Conservation (phyloP, 176 grass and related monocot species). For the Saccharum officinarum region DNA sequence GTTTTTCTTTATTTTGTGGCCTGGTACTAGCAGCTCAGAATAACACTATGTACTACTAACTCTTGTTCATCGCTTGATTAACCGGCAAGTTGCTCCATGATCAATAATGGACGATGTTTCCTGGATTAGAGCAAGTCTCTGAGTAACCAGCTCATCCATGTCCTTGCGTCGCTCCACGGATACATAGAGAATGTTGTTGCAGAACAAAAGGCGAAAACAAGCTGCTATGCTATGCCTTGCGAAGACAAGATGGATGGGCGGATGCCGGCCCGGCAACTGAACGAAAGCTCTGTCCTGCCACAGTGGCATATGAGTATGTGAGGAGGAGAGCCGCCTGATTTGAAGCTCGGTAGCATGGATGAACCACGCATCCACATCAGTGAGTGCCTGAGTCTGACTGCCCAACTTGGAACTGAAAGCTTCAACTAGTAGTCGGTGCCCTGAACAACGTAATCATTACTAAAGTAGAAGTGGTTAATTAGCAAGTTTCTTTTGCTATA, state of each 20-base stretch:
- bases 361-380: neutral
- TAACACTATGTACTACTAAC: neutral
- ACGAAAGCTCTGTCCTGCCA: constrained; percentile 11
- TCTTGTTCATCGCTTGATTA: neutral
- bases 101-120: neutral
- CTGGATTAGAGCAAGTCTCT: neutral
- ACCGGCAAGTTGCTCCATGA: neutral
- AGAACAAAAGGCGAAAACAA: constrained; percentile 8
- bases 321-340: neutral
- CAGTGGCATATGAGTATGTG: neutral
- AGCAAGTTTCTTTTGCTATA: neutral
- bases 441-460: neutral
- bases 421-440: neutral
- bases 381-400: neutral
- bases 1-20: neutral
- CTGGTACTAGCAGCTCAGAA: neutral
- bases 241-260: constrained; percentile 1
- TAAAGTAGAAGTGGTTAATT: neutral
- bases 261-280: constrained; percentile 25
- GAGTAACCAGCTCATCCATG: constrained; percentile 2
- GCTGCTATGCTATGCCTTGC: neutral
- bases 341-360: neutral
- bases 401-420: neutral
- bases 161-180: neutral
- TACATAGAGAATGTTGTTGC: neutral